Conservation (phyloP, 2,329 filamentous ascomycete species). For the Ilyonectria destructans region DNA sequence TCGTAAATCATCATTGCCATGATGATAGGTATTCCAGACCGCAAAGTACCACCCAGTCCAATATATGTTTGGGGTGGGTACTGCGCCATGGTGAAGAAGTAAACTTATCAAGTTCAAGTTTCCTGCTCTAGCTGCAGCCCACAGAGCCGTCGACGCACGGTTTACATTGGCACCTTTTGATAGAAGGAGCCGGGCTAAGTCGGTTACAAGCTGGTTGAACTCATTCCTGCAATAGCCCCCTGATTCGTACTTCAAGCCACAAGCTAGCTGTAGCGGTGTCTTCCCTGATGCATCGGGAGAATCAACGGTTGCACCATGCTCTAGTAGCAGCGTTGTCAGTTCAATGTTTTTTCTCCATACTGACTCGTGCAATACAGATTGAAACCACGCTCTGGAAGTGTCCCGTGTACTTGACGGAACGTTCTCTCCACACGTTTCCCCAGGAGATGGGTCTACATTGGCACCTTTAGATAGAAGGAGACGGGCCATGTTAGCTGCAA, state of each 20-base stretch:
- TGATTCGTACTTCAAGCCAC: not conserved
- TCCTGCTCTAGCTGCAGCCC: not conserved
- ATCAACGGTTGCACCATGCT: not conserved
- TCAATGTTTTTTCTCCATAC: not conserved
- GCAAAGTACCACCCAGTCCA: not conserved
- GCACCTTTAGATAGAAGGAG: too few relatives aligned
- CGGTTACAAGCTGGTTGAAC: not conserved
- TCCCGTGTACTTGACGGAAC: too few relatives aligned
- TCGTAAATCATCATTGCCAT: not conserved
- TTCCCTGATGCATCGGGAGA: not conserved
- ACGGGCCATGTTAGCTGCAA: too few relatives aligned
- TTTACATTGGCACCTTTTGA: not conserved
- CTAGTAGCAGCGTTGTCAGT: not conserved
- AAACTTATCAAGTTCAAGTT: not conserved
- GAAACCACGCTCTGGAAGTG: too few relatives aligned
- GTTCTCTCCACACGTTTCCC: too few relatives aligned
- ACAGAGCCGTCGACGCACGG: not conserved
- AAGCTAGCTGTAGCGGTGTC: conserved; percentile 1
- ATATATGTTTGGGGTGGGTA: not conserved
- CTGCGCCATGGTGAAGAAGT: not conserved
- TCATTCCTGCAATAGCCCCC: too few relatives aligned
- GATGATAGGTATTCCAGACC: accelerated
- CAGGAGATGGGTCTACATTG: too few relatives aligned
- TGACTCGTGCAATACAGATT: too few relatives aligned
- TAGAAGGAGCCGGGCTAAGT: not conserved